These are phyloP conservation scores for Caryopteris hybrid DNA, from an alignment of 305 asterid genomes.

Conservation along the genomic window DNA sequence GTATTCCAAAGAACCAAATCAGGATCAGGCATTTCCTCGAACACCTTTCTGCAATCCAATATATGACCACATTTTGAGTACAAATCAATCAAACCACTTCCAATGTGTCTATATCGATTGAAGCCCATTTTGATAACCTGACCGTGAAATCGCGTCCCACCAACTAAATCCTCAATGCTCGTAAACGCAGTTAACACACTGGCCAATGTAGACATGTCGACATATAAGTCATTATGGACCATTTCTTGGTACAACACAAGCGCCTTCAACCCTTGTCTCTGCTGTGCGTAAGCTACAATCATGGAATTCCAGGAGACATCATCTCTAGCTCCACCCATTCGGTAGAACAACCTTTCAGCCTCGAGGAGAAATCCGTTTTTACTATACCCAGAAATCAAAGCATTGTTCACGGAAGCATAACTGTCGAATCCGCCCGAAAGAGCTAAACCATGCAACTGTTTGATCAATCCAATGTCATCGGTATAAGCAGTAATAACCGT, in stretches of 20 bases:
- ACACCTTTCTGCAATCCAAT: constrained; percentile 41
- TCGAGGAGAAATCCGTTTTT: constrained; percentile 35
- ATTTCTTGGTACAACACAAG: constrained; percentile 61
- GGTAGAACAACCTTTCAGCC: constrained; percentile 46
- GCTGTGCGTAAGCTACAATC: constrained; percentile 70
- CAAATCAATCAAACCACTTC: constrained; percentile 67
- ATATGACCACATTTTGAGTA: constrained; percentile 54
- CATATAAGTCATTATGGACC: constrained; percentile 32
- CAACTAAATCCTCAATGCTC: constrained; percentile 50
- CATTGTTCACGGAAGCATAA: constrained; percentile 60
- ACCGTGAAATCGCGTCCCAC: constrained; percentile 72
- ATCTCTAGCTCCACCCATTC: constrained; percentile 50
- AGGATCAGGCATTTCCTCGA: constrained; percentile 47
- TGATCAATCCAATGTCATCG: constrained; percentile 34
- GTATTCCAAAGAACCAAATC: constrained; percentile 82
- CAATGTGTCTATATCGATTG: constrained; percentile 53
- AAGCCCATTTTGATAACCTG: constrained; percentile 57
- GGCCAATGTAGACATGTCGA: constrained; percentile 73
- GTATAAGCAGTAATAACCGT: constrained; percentile 45
- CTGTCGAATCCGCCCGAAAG: constrained; percentile 42
- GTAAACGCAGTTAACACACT: constrained; percentile 71
- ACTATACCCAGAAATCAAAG: constrained; percentile 50
- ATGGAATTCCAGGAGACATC: constrained; percentile 86
- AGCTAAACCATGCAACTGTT: constrained; percentile 50
- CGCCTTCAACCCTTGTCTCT: constrained; percentile 53